Percentiles rank a stretch among this genome's conserved stretches.
phyloP scores from a whole-genome alignment of 2,329 filamentous ascomycete genomes.

The Pseudogymnoascus sp. region DNA sequence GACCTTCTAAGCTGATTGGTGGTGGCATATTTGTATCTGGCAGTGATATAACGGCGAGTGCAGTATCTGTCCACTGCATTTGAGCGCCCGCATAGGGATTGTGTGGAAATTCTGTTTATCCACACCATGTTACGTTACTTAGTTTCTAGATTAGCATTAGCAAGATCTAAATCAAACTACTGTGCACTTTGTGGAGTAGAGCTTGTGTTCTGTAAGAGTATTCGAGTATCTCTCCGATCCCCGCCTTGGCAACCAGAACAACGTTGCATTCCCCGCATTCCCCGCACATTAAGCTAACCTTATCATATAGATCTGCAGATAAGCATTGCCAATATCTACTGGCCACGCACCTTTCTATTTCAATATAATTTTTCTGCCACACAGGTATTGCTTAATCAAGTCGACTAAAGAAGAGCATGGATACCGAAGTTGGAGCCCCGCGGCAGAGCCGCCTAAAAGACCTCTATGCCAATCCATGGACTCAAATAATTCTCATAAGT shows the following conservation, averaged over 20 bases:
- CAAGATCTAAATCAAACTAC: neutral
- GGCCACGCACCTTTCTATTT: neutral
- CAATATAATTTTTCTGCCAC: neutral
- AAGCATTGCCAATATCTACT: neutral
- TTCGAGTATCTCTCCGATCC: neutral
- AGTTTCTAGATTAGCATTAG: neutral
- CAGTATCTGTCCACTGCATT: neutral
- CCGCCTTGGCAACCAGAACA: neutral
- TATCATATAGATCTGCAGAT: neutral
- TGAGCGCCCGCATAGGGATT: neutral
- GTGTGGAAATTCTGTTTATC: neutral
- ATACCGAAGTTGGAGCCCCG: neutral
- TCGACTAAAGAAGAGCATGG: neutral
- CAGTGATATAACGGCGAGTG: neutral
- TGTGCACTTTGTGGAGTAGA: neutral
- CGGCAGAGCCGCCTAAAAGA: slow-evolving; percentile 4
- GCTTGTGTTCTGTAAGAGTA: neutral
- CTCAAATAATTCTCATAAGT: slow-evolving; percentile 41
- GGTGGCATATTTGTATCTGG: neutral
- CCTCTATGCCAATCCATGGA: slow-evolving; percentile 39
- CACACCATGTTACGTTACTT: neutral
- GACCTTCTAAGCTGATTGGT: slow-evolving; percentile 20
- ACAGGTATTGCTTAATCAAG: neutral
- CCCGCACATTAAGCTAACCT: neutral
- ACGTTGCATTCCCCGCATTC: neutral